These are phyloP conservation scores for Botrytis medusae DNA, from an alignment of 2,329 filamentous ascomycete genomes.

Conservation along the genomic window DNA sequence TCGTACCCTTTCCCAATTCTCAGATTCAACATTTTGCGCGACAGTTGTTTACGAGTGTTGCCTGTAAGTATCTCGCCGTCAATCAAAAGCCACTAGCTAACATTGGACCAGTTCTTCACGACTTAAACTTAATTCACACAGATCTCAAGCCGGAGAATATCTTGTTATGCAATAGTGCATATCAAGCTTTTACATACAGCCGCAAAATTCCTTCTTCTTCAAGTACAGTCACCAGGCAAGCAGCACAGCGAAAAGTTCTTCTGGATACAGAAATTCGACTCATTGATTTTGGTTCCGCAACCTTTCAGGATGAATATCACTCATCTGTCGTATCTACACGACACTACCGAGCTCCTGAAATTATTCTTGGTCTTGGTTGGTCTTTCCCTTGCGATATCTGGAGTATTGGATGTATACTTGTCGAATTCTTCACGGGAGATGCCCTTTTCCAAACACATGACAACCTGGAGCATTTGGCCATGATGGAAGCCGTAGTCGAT, in stretches of 20 bases:
- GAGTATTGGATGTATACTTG: conserved; percentile 72
- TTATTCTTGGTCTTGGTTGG: conserved; percentile 70
- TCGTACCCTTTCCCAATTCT: conserved; percentile 96
- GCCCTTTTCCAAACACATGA: conserved; percentile 72
- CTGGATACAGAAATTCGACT: conserved; percentile 68
- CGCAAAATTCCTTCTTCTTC: conserved; percentile 68
- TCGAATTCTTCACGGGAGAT: conserved; percentile 71
- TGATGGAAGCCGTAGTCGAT: conserved; percentile 71
- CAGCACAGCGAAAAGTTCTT: conserved; percentile 62
- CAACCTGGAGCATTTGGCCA: conserved; percentile 70
- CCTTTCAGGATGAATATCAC: conserved; percentile 72
- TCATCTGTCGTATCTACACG: conserved; percentile 70
- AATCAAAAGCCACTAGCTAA: conserved; percentile 10
- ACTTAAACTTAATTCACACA: conserved; percentile 95
- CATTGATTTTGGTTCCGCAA: conserved; percentile 71
- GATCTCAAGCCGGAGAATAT: conserved; percentile 72
- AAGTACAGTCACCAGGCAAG: conserved; percentile 57
- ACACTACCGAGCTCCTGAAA: conserved; percentile 69
- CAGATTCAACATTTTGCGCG: conserved; percentile 97
- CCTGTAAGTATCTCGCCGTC: conserved; percentile 65
- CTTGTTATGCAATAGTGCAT: conserved; percentile 62
- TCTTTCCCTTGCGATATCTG: conserved; percentile 72
- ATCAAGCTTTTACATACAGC: conserved; percentile 71
- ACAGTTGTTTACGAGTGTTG: conserved; percentile 96
- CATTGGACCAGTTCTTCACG: conserved; percentile 72